Conservation (phyloP, 306 rosid species). For the Vigna radiata region DNA sequence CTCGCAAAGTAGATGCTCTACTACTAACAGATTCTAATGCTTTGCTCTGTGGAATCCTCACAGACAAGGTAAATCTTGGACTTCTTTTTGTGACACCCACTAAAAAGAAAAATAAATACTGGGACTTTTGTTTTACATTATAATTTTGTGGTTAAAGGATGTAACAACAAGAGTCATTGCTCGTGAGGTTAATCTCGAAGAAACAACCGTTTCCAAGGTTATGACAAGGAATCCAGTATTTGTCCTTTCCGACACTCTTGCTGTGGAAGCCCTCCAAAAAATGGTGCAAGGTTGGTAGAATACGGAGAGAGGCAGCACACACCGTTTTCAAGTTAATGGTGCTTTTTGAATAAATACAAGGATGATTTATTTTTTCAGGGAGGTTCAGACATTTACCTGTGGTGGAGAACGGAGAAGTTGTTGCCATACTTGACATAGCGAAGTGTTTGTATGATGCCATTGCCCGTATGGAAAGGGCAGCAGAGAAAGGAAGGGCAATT, state of each 20-base stretch:
- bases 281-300: conserved; percentile 92
- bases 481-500: conserved; percentile 98
- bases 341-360: conserved; percentile 35
- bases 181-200: conserved; percentile 73
- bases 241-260: conserved; percentile 93
- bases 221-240: conserved; percentile 94
- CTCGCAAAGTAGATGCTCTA: conserved; percentile 88
- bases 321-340: conserved; percentile 8
- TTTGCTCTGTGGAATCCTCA: conserved; percentile 96
- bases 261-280: conserved; percentile 99
- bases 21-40: conserved; percentile 92
- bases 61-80: conserved; percentile 75
- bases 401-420: conserved; percentile 96
- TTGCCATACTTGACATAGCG: conserved; percentile 97
- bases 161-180: conserved; percentile 88
- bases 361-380: conserved; percentile 61
- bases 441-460: conserved; percentile 97
- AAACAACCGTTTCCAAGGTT: conserved; percentile 86
- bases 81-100: conserved; percentile 1
- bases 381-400: conserved; percentile 97
- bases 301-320: not conserved
- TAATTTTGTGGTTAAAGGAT: conserved; percentile 65
- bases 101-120: not conserved
- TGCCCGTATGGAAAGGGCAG: conserved; percentile 95
- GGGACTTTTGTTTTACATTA: not conserved